Percentiles rank a stretch among this genome's conserved stretches.
Evolutionary conservation across 1,139 yeast species (phyloP).

Genomic region (Saccharomyces pastorianus): DNA sequence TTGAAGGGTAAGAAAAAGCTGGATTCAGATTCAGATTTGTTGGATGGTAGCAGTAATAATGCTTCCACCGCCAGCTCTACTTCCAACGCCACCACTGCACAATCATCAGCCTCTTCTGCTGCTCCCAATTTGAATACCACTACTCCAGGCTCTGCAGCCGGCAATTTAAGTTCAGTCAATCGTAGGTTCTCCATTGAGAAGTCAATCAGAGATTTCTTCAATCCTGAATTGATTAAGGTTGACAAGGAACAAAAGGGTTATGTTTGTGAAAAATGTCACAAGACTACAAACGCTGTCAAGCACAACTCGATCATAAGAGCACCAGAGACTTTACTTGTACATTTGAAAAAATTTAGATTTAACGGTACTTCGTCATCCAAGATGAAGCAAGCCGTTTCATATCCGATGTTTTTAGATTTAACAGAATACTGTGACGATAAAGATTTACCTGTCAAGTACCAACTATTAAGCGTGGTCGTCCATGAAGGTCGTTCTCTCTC

Average conservation of each 20-base stretch:
- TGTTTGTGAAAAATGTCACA: conserved; percentile 79
- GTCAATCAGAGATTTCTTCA: conserved; percentile 72
- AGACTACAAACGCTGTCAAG: conserved; percentile 70
- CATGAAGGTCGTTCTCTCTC: conserved; percentile 92
- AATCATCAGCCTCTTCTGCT: background rate
- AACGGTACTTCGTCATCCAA: conserved; percentile 71
- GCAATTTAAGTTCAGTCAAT: conserved; percentile 10
- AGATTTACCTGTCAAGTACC: conserved; percentile 51
- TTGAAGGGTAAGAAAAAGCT: conserved; percentile 44
- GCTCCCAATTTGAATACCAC: conserved; percentile 1
- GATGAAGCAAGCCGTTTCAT: conserved; percentile 77
- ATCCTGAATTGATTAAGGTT: conserved; percentile 63
- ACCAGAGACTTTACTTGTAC: conserved; percentile 82
- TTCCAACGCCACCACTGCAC: background rate
- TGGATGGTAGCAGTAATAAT: background rate
- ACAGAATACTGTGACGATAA: conserved; percentile 41
- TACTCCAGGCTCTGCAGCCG: background rate
- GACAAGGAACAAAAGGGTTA: conserved; percentile 68
- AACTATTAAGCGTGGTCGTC: conserved; percentile 75
- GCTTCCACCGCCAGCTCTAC: conserved; percentile 4
- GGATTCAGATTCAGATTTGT: conserved; percentile 18
- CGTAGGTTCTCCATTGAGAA: conserved; percentile 56
- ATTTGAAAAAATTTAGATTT: conserved; percentile 83
- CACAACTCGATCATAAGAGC: conserved; percentile 66
- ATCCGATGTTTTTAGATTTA: conserved; percentile 69